Conservation (phyloP, 306 rosid genomes). For the Ammopiptanthus mongolicus region DNA sequence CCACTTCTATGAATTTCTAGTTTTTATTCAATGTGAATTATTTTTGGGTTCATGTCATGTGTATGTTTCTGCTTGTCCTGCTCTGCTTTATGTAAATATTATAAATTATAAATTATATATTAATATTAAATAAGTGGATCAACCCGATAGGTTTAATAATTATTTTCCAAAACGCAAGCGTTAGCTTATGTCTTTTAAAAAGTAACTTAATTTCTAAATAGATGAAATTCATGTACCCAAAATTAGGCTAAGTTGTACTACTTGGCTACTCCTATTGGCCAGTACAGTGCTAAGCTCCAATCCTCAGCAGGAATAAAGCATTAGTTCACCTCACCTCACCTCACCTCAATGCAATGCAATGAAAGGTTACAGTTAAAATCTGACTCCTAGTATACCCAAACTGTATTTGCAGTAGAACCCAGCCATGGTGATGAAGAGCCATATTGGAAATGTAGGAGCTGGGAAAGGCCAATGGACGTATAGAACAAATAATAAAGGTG, state of each 20-base stretch:
- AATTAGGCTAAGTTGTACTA: background rate
- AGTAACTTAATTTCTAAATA: no score
- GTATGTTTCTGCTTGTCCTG: background rate
- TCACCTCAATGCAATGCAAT: background rate
- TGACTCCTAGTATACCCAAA: background rate
- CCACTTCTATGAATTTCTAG: background rate
- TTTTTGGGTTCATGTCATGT: background rate
- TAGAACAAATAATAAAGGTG: constrained; percentile 19
- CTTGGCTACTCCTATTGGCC: background rate
- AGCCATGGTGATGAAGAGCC: background rate
- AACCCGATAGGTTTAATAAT: no score
- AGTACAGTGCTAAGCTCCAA: background rate
- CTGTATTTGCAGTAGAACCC: background rate
- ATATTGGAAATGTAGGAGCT: constrained; percentile 14
- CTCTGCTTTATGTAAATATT: background rate
- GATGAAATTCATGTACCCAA: no score
- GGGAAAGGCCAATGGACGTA: background rate
- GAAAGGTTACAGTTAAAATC: background rate
- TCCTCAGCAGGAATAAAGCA: background rate
- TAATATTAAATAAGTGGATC: no score
- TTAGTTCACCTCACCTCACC: background rate
- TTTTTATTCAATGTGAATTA: background rate
- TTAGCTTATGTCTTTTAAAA: background rate
- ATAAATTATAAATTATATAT: no score
- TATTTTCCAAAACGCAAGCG: no score